Evolutionary conservation across 768 basidiomycete genomes (phyloP), one percentile per base, ranked within the genome.

Genomic region (Mycena olivaceomarginata): DNA sequence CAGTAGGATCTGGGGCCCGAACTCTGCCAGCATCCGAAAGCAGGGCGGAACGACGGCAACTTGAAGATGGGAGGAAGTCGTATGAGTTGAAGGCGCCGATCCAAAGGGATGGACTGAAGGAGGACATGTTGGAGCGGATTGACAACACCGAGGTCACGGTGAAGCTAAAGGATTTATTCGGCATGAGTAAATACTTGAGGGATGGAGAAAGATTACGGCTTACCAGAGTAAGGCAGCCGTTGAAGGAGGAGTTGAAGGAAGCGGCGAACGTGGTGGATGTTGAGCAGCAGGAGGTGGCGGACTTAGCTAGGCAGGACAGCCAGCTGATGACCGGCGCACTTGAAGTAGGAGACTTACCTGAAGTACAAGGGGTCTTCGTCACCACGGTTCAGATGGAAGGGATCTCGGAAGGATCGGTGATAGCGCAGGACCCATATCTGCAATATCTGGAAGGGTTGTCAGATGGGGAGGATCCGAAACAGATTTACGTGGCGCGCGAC

Each of bases 401-500:
- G 4, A 15, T 74, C 10, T 66, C 73, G 22, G 65, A 45, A 39
- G 64, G 64, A 31, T 66, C 64, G 11, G 45, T 66, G 4, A 25
- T 45, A 6, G 43, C 25, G 8, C 43, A 15, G 5, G 64, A 66
- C 10, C 64, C 64, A 0, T 66, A 66, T 20, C 11, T 46, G 43
- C 64, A 66, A 31, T 66, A 66, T 16, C n/a, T 66, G 8, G 64
- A 66, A 31, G n/a, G 43, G 13, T 46, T 66, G 39, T 8, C 12
- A 6, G 8, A 25, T 45, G 63, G 45, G 6, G 53, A 66, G 31
- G 31, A 40, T 11, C 69, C 70, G 5, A 71, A 51, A n/a, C 68
- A 71, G 46, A 66, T 76, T 0, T 70, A 70, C 18, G 75, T 76
- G 0, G 68, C 70, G 18, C 13, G 65, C 0, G 75, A 76, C 25